Base-by-base conservation (phyloP, 2,329 filamentous ascomycete genomes). In the Pseudogymnoascus sp. region DNA sequence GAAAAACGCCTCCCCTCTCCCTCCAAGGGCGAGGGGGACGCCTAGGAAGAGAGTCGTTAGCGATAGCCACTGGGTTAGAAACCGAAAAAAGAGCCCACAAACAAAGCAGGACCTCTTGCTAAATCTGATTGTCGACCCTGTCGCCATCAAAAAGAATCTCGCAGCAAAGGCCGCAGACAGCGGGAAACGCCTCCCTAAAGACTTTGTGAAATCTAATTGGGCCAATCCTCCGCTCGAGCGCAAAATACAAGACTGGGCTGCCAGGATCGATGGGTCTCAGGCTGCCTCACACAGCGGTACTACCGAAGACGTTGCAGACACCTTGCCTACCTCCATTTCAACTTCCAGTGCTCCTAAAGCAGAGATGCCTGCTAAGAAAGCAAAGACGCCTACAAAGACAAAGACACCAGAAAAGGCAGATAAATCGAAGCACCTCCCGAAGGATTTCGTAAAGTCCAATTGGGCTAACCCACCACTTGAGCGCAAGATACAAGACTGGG, bases 21-120 rank as follows among this genome's bases (percentile, higher is more conserved):
- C 60, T 7, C 60, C 60, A 14, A 65, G 28, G 21, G 36, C 51
- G 5, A 63, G 62, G 21, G 62, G 25, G 21, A 66, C 69, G 14
- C 93, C 93, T 14, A 92, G 91, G 77, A 97, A 96, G 81, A 86
- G 93, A 67, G 91, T 98, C 63, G 86, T 97, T 66, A 97, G 93
- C 74, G 93, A 98, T 77, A 89, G 90, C 63, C 90, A 96, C 77
- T 98, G 93, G 90, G 85, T 85, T 77, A 87, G 86, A 72, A 70
- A 71, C 65, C 75, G 77, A 36, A 71, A 72, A 64, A 61, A 61
- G 36, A 43, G 34, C 19, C 21, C 34, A 13, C 36, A 61, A 21
- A 61, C 60, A 61, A 39, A 61, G 19, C 60, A 39, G n/a, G 25
- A 41, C n/a, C 19, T 14, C 19, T 41, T 61, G 60, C 36, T 61